These are phyloP conservation scores for Boletus rubroflammeus DNA, from an alignment of 768 basidiomycete genomes.

Conservation along the genomic window DNA sequence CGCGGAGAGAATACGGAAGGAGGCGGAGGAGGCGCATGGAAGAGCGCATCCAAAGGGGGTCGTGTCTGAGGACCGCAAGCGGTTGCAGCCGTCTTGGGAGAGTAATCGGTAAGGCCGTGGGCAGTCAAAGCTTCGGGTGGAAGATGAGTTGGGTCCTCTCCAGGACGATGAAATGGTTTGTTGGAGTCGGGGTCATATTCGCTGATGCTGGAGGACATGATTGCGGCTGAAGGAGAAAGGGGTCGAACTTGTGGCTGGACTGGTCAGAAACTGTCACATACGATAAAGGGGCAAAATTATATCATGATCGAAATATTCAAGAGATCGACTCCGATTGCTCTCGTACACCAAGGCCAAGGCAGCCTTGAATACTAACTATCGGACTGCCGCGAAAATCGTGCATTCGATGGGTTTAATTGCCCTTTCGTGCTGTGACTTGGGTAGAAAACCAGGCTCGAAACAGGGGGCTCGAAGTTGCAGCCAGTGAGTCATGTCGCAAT, in stretches of 20 bases:
- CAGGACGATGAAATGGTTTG: constrained; percentile 18
- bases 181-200: constrained; percentile 9
- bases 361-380: too few species aligned
- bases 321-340: too few species aligned
- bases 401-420: too few species aligned
- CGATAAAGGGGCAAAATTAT: background rate
- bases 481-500: too few species aligned
- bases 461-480: too few species aligned
- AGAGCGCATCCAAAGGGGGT: constrained; percentile 18
- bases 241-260: background rate
- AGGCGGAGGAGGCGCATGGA: constrained; percentile 24
- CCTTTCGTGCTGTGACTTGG: too few species aligned
- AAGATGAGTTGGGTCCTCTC: constrained; percentile 21
- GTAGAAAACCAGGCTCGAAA: too few species aligned
- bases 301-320: background rate
- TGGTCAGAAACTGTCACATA: background rate
- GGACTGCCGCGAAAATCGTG: too few species aligned
- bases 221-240: background rate
- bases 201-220: constrained; percentile 10
- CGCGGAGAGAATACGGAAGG: constrained; percentile 33
- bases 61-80: background rate
- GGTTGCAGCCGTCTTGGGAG: constrained; percentile 17
- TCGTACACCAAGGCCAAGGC: too few species aligned
- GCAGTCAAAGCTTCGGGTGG: constrained; percentile 12
- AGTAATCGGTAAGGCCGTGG: constrained; percentile 22